Evolutionary conservation across 352 stramenopile genomes (phyloP).

Genomic region (Pythium inflatum): DNA sequence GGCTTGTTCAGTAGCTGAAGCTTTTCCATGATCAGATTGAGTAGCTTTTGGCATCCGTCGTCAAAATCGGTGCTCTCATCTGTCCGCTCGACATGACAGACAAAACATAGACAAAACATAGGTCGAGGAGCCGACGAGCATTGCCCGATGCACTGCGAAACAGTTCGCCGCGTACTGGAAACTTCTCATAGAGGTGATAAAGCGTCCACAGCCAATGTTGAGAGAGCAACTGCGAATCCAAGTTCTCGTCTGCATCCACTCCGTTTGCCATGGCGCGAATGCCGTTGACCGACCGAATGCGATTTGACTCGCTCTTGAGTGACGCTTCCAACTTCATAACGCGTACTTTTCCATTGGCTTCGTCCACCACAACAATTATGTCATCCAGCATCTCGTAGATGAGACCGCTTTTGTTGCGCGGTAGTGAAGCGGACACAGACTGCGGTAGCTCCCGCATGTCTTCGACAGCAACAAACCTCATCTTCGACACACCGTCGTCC

Average conservation of each 20-base stretch:
- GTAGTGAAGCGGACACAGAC: neutral
- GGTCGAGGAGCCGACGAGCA: neutral
- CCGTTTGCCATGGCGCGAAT: slow-evolving; percentile 15
- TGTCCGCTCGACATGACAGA: neutral
- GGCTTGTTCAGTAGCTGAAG: slow-evolving; percentile 65
- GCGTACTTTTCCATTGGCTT: slow-evolving; percentile 22
- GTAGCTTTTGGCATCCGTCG: slow-evolving; percentile 15
- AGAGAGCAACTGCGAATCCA: slow-evolving; percentile 29
- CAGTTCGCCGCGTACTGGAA: slow-evolving; percentile 34
- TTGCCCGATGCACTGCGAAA: neutral
- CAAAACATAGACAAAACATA: slow-evolving; percentile 4
- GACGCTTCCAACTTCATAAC: slow-evolving; percentile 34
- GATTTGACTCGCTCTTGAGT: slow-evolving; percentile 52
- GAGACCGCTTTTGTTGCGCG: neutral
- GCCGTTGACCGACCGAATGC: slow-evolving; percentile 45
- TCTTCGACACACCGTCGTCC: neutral
- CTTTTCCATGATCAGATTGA: slow-evolving; percentile 51
- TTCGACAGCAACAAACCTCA: slow-evolving; percentile 5
- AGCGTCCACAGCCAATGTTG: slow-evolving; percentile 37
- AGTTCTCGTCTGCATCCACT: slow-evolving; percentile 12
- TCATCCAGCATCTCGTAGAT: slow-evolving; percentile 4
- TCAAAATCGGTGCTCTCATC: neutral
- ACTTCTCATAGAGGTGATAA: slow-evolving; percentile 48
- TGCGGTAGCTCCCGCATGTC: slow-evolving; percentile 20
- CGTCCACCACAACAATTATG: slow-evolving; percentile 20